Base-by-base conservation (phyloP, 805 yeast species). In the Cyberlindnera lachancei region DNA sequence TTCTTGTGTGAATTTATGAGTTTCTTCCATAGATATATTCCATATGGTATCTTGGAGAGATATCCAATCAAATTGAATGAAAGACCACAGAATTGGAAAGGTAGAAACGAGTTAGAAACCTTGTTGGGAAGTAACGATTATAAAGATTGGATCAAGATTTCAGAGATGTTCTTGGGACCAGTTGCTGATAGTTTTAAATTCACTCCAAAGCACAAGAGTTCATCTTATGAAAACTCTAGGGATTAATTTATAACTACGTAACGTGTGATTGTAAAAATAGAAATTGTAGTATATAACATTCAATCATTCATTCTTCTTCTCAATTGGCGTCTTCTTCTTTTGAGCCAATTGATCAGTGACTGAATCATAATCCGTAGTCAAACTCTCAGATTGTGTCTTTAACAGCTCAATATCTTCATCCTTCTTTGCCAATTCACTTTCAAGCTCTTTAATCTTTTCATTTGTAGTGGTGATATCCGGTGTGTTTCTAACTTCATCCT, bases 131-230 rank as follows among this genome's bases (percentile, higher is more conserved):
- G 92, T 27, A 63, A 75, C 4, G 94, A 90, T 59, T 85, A 79
- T 59, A 72, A 69, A 49, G 98, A 92, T 58, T 92, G 99, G 44
- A 83, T 92, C 55, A 92, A 88, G 59, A 74, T 92, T 44, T 74
- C 94, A 13, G 98, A 92, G 57, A 75, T 88, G 94, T 90, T 90
- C 53, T 68, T 90, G 44, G 99, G 98, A 15, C 86, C 85, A 36
- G 83, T 80, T 1, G 75, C 79, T 33, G 80, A 74, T 2, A 64
- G 61, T 25, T 92, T 92, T 59, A 73, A 70, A 31, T 92, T 87
- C 53, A 70, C 70, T 33, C 98, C 99, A 34, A 92, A 92, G 60
- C 99, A 92, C 56, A 92, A 92, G 68, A 84, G 95, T 59, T 92
- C 83, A 47, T 69, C 96, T 3, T 85, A 73, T 48, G 71, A 66